Evolutionary conservation across 139 green algal species (phyloP).

Genomic region (Mesotaenium endlicherianum): DNA sequence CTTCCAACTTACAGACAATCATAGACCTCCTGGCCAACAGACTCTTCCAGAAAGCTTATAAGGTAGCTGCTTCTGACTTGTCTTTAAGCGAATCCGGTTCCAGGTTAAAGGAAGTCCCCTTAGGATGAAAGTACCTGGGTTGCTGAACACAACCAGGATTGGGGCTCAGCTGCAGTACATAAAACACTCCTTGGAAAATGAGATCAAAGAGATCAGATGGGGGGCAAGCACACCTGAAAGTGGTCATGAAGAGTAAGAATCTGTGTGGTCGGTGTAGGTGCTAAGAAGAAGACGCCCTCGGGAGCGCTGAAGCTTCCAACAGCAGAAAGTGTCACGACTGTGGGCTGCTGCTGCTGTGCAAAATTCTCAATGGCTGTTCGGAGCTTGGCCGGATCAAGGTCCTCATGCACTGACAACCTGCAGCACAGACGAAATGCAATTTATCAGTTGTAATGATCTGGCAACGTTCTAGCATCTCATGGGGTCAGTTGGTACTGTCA

Average conservation of each 20-base stretch:
- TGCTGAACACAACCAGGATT: no score
- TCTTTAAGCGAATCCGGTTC: no score
- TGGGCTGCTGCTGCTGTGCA: conserved; percentile 24
- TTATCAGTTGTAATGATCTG: no score
- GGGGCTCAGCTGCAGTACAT: not conserved
- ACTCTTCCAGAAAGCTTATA: no score
- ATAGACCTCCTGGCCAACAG: no score
- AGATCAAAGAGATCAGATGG: not conserved
- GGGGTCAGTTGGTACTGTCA: no score
- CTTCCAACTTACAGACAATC: no score
- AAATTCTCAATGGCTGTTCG: conserved; percentile 31
- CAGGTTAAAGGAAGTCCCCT: no score
- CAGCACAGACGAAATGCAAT: not conserved
- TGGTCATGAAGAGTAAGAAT: conserved; percentile 7
- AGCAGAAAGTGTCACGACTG: not conserved
- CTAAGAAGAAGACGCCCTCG: not conserved
- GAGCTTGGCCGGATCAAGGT: conserved; percentile 16
- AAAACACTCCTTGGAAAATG: not conserved
- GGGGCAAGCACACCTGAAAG: not conserved
- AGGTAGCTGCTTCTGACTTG: no score
- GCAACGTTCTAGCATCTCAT: no score
- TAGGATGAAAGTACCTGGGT: no score
- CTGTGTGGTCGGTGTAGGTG: not conserved
- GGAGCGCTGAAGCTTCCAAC: conserved; percentile 4
- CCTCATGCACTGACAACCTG: not conserved